Percentiles rank a stretch among this genome's conserved stretches.
These are phyloP conservation scores for Elasticomyces elasticus DNA, from an alignment of 495 filamentous ascomycete species.

Conservation along the genomic window DNA sequence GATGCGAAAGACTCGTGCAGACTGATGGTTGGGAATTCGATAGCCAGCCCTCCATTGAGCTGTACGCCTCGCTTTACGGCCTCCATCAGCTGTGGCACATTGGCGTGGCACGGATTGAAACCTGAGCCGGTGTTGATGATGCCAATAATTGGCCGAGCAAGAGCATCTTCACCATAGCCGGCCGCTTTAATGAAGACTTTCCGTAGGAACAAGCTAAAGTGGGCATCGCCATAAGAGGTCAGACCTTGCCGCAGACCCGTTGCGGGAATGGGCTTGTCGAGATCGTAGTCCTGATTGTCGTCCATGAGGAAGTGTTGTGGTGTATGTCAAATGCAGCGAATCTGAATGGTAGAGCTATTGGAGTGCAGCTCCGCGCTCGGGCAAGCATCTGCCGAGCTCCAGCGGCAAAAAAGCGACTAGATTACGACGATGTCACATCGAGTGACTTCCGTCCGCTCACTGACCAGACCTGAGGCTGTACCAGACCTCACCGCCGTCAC, in stretches of 20 bases:
- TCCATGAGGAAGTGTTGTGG: neutral
- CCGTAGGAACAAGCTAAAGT: slow-evolving; percentile 59
- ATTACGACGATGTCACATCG: too few species aligned
- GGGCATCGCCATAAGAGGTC: slow-evolving; percentile 57
- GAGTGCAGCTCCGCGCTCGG: neutral
- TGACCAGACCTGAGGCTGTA: neutral
- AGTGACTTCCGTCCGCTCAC: too few species aligned
- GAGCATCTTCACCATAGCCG: slow-evolving; percentile 56
- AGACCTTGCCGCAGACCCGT: slow-evolving; percentile 49
- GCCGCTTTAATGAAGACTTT: slow-evolving; percentile 64
- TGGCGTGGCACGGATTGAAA: slow-evolving; percentile 61
- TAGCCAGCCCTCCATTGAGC: slow-evolving; percentile 48
- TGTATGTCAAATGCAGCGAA: neutral
- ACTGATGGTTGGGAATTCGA: slow-evolving; percentile 60
- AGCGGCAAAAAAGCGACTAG: too few species aligned
- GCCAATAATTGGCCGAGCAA: slow-evolving; percentile 54
- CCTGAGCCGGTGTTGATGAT: slow-evolving; percentile 57
- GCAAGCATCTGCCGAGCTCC: neutral
- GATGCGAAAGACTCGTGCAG: slow-evolving; percentile 52
- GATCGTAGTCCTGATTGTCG: slow-evolving; percentile 10
- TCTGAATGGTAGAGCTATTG: neutral
- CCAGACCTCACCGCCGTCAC: too few species aligned
- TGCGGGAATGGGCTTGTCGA: neutral
- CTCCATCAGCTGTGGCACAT: slow-evolving; percentile 57
- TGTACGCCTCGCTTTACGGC: slow-evolving; percentile 54